phyloP scores from a whole-genome alignment of 768 basidiomycete species.

The Gymnopilus dilepis region DNA sequence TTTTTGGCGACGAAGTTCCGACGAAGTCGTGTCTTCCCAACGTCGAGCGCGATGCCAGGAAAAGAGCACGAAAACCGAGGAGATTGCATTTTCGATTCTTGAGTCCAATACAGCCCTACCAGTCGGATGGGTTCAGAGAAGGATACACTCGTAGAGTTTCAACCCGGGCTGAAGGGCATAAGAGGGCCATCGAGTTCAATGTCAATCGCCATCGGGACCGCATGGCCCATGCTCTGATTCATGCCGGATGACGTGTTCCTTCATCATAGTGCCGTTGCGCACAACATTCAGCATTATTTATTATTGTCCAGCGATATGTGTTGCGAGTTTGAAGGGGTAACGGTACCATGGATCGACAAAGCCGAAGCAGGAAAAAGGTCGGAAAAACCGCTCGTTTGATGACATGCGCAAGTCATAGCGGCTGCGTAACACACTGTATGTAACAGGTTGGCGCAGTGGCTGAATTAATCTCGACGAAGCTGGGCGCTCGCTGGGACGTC shows the following conservation, averaged over 20 bases:
- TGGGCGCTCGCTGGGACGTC: background rate
- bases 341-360: background rate
- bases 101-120: background rate
- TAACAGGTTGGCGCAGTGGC: background rate
- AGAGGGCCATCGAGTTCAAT: too few species aligned
- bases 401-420: background rate
- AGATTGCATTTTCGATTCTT: background rate
- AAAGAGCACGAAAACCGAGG: background rate
- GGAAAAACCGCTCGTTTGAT: background rate
- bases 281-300: background rate
- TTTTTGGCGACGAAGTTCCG: constrained; percentile 2
- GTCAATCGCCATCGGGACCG: too few species aligned
- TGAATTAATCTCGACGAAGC: background rate
- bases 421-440: too few species aligned
- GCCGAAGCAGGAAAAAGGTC: background rate
- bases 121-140: background rate
- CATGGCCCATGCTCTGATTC: too few species aligned
- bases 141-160: too few species aligned
- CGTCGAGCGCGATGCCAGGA: background rate
- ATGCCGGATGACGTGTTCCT: background rate
- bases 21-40: background rate
- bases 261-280: background rate
- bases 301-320: too few species aligned
- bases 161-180: too few species aligned
- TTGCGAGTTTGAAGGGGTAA: too few species aligned